A percentile compares a stretch with the other conserved stretches of the same genome.
Evolutionary conservation across 2,329 filamentous ascomycete species (phyloP).

Genomic region (Cladosporium sp.): DNA sequence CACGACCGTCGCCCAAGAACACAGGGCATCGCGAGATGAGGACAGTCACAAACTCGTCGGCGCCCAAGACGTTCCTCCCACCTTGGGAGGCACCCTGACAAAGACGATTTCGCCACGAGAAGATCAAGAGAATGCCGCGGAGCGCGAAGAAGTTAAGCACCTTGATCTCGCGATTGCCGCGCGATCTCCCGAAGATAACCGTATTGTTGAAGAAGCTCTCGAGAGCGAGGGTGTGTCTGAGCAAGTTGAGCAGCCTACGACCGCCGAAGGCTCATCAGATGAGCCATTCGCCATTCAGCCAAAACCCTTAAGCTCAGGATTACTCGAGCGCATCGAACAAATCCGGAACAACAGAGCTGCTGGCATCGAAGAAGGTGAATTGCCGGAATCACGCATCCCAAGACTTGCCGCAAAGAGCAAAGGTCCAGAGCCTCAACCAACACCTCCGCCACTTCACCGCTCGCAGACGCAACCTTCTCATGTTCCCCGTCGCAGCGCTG

Average conservation of each 20-base stretch:
- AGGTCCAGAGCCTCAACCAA: slow-evolving; percentile 33
- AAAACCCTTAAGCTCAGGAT: slow-evolving; percentile 32
- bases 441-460: slow-evolving; percentile 46
- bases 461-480: slow-evolving; percentile 49
- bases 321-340: slow-evolving; percentile 35
- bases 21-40: slow-evolving; percentile 33
- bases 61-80: neutral
- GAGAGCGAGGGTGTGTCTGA: neutral
- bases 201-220: neutral
- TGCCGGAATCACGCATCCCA: slow-evolving; percentile 33
- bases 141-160: slow-evolving; percentile 55
- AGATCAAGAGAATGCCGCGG: slow-evolving; percentile 30
- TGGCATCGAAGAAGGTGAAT: slow-evolving; percentile 18
- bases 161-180: slow-evolving; percentile 56
- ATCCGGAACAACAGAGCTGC: slow-evolving; percentile 29
- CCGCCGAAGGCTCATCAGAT: slow-evolving; percentile 10
- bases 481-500: slow-evolving; percentile 21
- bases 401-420: slow-evolving; percentile 28
- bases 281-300: slow-evolving; percentile 30
- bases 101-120: slow-evolving; percentile 27
- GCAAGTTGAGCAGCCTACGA: neutral
- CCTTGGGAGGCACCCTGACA: slow-evolving; percentile 17
- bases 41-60: slow-evolving; percentile 17
- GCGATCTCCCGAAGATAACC: slow-evolving; percentile 21
- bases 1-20: slow-evolving; percentile 62